Conservation (phyloP, 352 stramenopile genomes). For the Saprolegnia parasitica region DNA sequence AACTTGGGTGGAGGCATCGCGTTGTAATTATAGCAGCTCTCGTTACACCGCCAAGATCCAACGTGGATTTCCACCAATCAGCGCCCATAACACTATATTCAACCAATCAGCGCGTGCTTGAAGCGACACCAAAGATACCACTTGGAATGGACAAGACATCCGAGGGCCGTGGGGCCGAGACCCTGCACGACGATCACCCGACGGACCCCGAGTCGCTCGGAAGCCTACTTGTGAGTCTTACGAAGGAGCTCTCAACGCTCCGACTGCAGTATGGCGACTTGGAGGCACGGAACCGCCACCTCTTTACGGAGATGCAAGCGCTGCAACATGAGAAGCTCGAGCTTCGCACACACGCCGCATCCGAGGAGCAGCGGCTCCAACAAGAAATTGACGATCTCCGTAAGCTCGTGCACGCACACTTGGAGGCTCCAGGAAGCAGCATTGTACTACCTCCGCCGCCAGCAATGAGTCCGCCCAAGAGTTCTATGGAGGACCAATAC, state of each 20-base stretch:
- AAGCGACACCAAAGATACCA: background rate
- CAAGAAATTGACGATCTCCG: background rate
- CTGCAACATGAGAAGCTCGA: conserved; percentile 57
- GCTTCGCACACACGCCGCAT: conserved; percentile 36
- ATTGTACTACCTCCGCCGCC: background rate
- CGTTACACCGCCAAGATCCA: background rate
- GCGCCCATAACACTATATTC: background rate
- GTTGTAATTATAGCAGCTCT: conserved; percentile 10
- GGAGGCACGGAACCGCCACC: conserved; percentile 58
- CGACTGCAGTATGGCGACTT: conserved; percentile 44
- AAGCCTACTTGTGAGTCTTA: conserved; percentile 58
- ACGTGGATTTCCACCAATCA: background rate
- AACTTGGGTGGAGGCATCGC: background rate
- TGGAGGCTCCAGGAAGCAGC: background rate
- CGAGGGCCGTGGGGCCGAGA: background rate
- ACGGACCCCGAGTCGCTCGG: conserved; percentile 39
- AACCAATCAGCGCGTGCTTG: background rate
- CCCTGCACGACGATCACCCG: background rate
- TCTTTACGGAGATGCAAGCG: conserved; percentile 65
- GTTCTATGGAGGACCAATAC: conserved; percentile 1
- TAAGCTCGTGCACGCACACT: background rate
- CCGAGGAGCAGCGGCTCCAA: conserved; percentile 12
- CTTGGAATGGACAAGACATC: background rate
- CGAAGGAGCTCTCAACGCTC: conserved; percentile 53
- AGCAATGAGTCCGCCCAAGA: background rate